Base-by-base conservation (phyloP, 2,329 filamentous ascomycete genomes). In the Conoideocrella luteorostrata region DNA sequence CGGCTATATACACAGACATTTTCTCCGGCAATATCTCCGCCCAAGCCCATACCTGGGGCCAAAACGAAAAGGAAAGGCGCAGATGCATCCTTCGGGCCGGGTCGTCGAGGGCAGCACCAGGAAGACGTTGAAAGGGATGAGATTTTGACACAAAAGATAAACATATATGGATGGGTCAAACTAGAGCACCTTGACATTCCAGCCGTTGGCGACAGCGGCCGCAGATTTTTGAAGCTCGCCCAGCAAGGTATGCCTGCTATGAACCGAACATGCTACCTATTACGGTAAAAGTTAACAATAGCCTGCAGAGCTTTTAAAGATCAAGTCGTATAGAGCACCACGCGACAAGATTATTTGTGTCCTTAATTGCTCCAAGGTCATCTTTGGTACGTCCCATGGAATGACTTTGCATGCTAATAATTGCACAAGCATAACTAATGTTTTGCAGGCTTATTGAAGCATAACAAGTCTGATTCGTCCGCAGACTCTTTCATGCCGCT, bases 301-400 rank as follows among this genome's bases (percentile, higher is more conserved):
- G 3, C 12, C 24, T n/a, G 15, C 59, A 88, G 93, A 98, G 65
- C 72, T 98, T 12, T 69, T 95, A 29, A 98, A 98, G 64, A 96
- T 98, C 58, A 95, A 91, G 58, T 93, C 87, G 7, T 98, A 98
- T 60, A 81, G 94, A 53, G 93, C 93, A n/a, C 93, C 93, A 4
- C 75, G 93, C 55, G 93, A 98, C 70, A 98, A 98, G 66, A 93
- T 98, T 44, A 97, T 98, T 39, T 98, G 93, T 63, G 88, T 97
- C 36, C 70, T 98, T 44, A 98, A 98, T 66, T 96, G 90, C 68
- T 98, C 93, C 78, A 98, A 98, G 67, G 94, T 98, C 50, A 97
- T 98, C 50, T 97, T 98, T 64, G 93, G 86, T 88, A 65, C 53
- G 75, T 55, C 17, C 4, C 7, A 6, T n/a, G 28, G 11, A 35